phyloP scores from a whole-genome alignment of 768 basidiomycete genomes.

The Russula earlei region DNA sequence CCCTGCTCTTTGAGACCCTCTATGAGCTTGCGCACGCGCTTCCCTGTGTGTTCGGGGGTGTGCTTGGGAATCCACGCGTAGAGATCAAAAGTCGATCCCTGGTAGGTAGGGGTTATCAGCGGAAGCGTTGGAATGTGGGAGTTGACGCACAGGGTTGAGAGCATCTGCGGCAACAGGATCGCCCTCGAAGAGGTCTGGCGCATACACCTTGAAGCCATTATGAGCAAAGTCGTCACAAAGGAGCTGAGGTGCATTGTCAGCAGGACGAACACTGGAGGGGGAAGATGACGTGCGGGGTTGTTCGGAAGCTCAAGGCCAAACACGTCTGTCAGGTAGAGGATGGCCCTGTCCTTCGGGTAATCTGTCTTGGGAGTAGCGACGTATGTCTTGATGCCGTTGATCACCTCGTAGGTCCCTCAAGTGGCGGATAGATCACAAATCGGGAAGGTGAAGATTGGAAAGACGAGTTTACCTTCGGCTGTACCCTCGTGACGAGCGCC shows the following conservation, averaged over 20 bases:
- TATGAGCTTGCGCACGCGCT: constrained; percentile 22
- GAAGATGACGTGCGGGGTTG: constrained; percentile 21
- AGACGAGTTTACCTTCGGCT: constrained; percentile 25
- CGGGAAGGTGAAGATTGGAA: neutral
- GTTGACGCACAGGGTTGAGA: constrained; percentile 12
- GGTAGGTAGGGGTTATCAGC: neutral
- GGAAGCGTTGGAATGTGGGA: neutral
- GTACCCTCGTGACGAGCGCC: constrained; percentile 31
- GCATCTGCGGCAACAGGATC: constrained; percentile 23
- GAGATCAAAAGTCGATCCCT: constrained; percentile 8
- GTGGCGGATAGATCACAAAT: neutral
- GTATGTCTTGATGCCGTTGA: constrained; percentile 33
- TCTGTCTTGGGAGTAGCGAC: constrained; percentile 33
- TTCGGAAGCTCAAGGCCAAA: constrained; percentile 31
- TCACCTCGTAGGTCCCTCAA: constrained; percentile 29
- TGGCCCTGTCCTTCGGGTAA: constrained; percentile 32
- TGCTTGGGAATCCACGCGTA: constrained; percentile 14
- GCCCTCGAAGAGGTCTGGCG: constrained; percentile 18
- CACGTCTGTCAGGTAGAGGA: constrained; percentile 34
- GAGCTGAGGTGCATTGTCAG: too few species aligned
- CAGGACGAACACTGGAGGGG: neutral
- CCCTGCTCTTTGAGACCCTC: constrained; percentile 26
- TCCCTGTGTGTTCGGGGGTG: constrained; percentile 14
- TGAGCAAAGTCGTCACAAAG: constrained; percentile 37
- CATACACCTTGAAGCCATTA: constrained; percentile 28